Evolutionary conservation across 2,329 filamentous ascomycete species (phyloP), one percentile per base, ranked within the genome.

Genomic region (Nemania sp.): DNA sequence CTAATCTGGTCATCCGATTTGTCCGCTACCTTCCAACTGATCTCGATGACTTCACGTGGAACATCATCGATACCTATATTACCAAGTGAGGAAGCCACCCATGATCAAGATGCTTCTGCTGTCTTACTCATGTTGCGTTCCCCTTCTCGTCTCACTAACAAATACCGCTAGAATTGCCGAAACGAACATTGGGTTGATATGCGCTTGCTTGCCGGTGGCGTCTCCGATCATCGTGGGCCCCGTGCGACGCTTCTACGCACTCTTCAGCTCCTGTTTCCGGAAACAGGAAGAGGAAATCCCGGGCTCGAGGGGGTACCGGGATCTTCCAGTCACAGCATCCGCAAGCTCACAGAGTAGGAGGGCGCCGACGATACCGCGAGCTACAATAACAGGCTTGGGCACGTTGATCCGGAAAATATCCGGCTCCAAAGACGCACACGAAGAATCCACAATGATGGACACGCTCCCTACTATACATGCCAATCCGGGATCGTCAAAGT

Each of bases 131-230:
- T 21, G 21, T 4, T 45, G 5, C 5, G 20, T 13, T 47, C 6
- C 10, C 20, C 15, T 18, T 42, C 11, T 10, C 0, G 29, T 10
- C 37, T 13, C 25, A 32, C 45, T 58, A 47, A 62, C 43, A 2
- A 42, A 11, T n/a, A 35, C 12, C 45, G 9, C 2, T 35, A 60
- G 58, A 50, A 34, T 57, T 20, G 35, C 40, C 20, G 59, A 62
- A 39, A 54, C 37, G 10, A 62, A 62, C 20, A 48, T 59, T 35
- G 55, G 59, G 12, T 39, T 62, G 21, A 50, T 62, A 20, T 62
- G 59, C 29, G 18, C n/a, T 20, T 62, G 54, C 20, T 40, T 62
- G 51, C 62, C 62, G 2, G 62, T 54, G n/a, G 59, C 59, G 5
- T 50, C 59, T 15, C 50, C 59, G 1, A 10, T 59, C 2, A 46